These are phyloP conservation scores for Ophiostoma montium DNA, from an alignment of 2,329 filamentous ascomycete genomes.

Conservation along the genomic window DNA sequence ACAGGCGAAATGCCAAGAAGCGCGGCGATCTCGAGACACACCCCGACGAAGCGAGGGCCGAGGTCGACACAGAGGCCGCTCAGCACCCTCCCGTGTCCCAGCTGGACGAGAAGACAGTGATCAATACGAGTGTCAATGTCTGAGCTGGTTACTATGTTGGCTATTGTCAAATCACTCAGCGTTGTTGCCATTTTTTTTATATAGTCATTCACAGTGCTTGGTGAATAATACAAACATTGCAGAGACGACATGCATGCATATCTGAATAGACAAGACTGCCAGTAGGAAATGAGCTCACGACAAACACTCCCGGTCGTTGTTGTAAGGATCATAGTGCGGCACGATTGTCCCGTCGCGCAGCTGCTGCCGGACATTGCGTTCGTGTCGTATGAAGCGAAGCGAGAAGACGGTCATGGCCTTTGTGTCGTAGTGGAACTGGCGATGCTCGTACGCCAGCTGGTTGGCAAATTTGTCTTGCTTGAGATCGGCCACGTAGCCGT, in stretches of 20 bases:
- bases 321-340: neutral
- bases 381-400: constrained; percentile 2
- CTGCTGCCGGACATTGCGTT: constrained; percentile 5
- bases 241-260: too few species aligned
- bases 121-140: too few species aligned
- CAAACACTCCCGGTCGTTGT: neutral
- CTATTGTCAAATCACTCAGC: too few species aligned
- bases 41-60: neutral
- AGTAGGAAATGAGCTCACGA: neutral
- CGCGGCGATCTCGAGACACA: neutral
- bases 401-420: neutral
- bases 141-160: too few species aligned
- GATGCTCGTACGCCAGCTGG: constrained; percentile 3
- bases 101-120: too few species aligned
- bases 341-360: neutral
- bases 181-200: too few species aligned
- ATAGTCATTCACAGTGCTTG: too few species aligned
- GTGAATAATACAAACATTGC: too few species aligned
- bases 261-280: too few species aligned
- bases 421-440: constrained; percentile 7
- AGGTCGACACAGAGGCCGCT: too few species aligned
- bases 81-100: too few species aligned
- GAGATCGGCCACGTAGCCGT: neutral
- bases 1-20: neutral
- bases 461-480: constrained; percentile 2